Evolutionary conservation across 1,139 yeast genomes (phyloP), one percentile per base, ranked within the genome.

Genomic region (Keqinozyma sinolaborantium): DNA sequence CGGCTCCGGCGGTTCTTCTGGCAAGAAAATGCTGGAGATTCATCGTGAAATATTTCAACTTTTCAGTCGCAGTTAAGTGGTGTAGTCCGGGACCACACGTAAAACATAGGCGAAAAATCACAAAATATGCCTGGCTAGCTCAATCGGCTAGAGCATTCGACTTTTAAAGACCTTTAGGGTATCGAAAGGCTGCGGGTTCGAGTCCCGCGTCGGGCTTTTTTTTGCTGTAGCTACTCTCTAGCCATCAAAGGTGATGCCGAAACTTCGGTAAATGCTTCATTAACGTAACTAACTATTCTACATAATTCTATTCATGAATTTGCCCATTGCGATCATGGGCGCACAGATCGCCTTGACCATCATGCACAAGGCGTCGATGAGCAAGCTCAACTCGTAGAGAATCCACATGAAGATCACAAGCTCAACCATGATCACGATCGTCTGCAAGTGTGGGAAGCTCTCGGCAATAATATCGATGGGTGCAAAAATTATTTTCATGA

Each of bases 291-390:
- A 11, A 5, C 14, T 24, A 21, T 7, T 25, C 39, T 47, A 57
- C 57, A 66, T 60, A 23, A 67, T 57, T 33, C 64, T 51, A 43
- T 66, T 67, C 72, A 68, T 63, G 38, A 68, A 58, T 34, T 66
- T 42, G 3, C 74, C 73, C 49, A 68, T 53, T 3, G 74, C 73
- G 15, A 68, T 66, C 66, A 69, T 63, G 4, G 74, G 75, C 2
- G 73, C 71, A 54, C 74, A 69, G 5, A 69, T 48, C 0, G 75
- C 73, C 38, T 63, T 64, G 10, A 69, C 62, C 58, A 66, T 65
- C 70, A 66, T 64, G 42, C 74, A 68, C 23, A 69, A 41, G 1
- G 74, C 73, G 44, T 68, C 73, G 4, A 69, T 54, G 39, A 69
- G 54, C 25, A 64, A 48, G 38, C 71, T 65, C 39, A 67, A 50